Conservation (phyloP, 768 basidiomycete genomes). For the Hygrocybe coccinea region DNA sequence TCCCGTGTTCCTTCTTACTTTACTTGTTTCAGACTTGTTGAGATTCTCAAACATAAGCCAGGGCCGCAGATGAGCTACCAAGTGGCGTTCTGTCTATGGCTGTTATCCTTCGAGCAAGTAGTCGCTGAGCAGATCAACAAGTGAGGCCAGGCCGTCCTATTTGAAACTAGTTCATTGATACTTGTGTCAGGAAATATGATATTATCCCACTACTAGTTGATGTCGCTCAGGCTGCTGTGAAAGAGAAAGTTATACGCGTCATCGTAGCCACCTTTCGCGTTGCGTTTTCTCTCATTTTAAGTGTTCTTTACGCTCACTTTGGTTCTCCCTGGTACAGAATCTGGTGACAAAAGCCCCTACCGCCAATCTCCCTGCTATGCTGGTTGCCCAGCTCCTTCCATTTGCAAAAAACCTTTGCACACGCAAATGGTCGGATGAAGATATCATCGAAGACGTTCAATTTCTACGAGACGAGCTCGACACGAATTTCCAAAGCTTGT, state of each 20-base stretch:
- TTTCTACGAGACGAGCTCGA: slow-evolving; percentile 86
- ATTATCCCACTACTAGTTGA: slow-evolving; percentile 80
- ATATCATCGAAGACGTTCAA: slow-evolving; percentile 86
- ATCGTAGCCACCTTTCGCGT: slow-evolving; percentile 90
- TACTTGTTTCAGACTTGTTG: slow-evolving; percentile 55
- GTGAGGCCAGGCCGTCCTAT: slow-evolving; percentile 38
- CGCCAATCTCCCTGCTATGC: slow-evolving; percentile 88
- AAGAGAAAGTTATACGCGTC: slow-evolving; percentile 95
- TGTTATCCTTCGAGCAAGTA: slow-evolving; percentile 84
- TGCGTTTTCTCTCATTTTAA: slow-evolving; percentile 6
- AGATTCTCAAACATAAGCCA: slow-evolving; percentile 74
- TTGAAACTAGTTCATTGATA: background rate
- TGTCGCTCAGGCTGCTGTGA: slow-evolving; percentile 83
- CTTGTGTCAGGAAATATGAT: slow-evolving; percentile 69
- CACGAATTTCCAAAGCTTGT: slow-evolving; percentile 79
- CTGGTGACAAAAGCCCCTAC: slow-evolving; percentile 83
- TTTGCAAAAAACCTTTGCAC: slow-evolving; percentile 78
- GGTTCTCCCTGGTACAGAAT: slow-evolving; percentile 51
- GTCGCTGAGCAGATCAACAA: slow-evolving; percentile 84
- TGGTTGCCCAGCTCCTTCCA: slow-evolving; percentile 80
- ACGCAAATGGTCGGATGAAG: slow-evolving; percentile 93
- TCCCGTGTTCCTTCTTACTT: background rate
- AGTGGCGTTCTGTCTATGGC: slow-evolving; percentile 88
- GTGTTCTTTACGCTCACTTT: background rate
- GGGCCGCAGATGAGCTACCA: slow-evolving; percentile 96